Conservation (phyloP, 1,284 basidiomycete species). For the Boletus austroedulis region DNA sequence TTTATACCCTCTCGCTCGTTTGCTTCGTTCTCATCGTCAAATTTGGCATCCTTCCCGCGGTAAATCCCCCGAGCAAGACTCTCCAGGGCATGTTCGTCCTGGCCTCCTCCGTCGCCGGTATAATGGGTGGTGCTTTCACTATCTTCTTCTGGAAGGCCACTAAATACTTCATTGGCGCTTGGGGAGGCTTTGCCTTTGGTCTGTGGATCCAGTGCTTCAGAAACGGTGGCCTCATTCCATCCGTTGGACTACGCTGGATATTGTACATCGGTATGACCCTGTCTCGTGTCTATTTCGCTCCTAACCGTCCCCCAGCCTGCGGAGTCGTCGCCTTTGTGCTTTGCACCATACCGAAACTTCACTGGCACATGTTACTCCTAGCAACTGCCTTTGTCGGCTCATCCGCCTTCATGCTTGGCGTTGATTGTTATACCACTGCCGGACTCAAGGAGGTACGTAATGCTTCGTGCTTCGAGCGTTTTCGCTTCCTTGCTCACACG, state of each 20-base stretch:
- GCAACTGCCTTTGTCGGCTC: conserved; percentile 88
- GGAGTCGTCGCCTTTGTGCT: conserved; percentile 58
- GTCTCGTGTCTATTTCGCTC: conserved; percentile 16
- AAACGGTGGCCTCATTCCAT: conserved; percentile 76
- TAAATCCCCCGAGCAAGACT: conserved; percentile 76
- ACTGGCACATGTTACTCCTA: conserved; percentile 77
- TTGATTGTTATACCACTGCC: conserved; percentile 90
- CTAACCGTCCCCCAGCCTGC: conserved; percentile 41
- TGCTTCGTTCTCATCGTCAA: conserved; percentile 87
- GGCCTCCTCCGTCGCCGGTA: conserved; percentile 73
- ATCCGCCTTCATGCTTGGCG: conserved; percentile 88
- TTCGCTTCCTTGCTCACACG: conserved; percentile 9
- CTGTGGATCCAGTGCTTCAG: conserved; percentile 86
- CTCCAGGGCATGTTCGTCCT: conserved; percentile 90
- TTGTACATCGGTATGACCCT: conserved; percentile 67
- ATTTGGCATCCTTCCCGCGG: conserved; percentile 80
- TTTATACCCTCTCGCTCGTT: conserved; percentile 83
- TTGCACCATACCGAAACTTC: conserved; percentile 67
- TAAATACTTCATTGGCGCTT: conserved; percentile 82
- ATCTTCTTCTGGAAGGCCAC: conserved; percentile 90
- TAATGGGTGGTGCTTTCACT: conserved; percentile 79
- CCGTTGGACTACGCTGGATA: conserved; percentile 81
- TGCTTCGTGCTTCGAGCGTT: background rate
- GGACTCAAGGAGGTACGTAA: conserved; percentile 81
- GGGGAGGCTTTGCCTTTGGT: conserved; percentile 85